These are phyloP conservation scores for Geranium rotundifolium DNA, from an alignment of 345 rosid species.

Conservation along the genomic window DNA sequence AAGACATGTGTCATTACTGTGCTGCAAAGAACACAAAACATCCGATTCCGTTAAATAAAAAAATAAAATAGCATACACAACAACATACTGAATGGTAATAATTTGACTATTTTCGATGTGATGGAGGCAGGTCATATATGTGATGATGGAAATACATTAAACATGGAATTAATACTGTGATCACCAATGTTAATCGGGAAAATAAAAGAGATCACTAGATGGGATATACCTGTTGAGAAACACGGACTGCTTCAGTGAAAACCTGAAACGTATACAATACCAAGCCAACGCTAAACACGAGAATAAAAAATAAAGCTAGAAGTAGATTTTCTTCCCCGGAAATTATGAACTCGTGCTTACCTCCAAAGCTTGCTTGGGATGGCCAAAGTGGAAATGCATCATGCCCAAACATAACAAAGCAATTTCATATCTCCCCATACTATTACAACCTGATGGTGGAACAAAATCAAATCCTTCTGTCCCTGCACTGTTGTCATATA, in stretches of 20 bases:
- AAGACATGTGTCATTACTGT: conserved; percentile 83
- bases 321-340: background rate
- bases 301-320: conserved; percentile 2
- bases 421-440: conserved; percentile 66
- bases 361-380: conserved; percentile 89
- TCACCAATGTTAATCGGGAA: too few species aligned
- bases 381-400: conserved; percentile 96
- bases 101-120: background rate
- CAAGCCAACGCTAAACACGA: conserved; percentile 15
- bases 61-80: background rate
- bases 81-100: background rate
- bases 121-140: background rate
- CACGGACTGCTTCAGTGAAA: conserved; percentile 83
- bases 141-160: background rate
- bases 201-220: background rate
- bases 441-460: conserved; percentile 41
- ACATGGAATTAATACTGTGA: background rate
- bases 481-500: conserved; percentile 82
- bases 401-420: conserved; percentile 80
- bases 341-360: conserved; percentile 25
- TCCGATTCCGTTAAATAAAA: conserved; percentile 2
- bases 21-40: conserved; percentile 44
- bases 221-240: conserved; percentile 63
- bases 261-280: conserved; percentile 40
- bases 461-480: conserved; percentile 75